Evolutionary conservation across 2,329 filamentous ascomycete genomes (phyloP), one percentile per base, ranked within the genome.

Genomic region (Aspergillus sojae): DNA sequence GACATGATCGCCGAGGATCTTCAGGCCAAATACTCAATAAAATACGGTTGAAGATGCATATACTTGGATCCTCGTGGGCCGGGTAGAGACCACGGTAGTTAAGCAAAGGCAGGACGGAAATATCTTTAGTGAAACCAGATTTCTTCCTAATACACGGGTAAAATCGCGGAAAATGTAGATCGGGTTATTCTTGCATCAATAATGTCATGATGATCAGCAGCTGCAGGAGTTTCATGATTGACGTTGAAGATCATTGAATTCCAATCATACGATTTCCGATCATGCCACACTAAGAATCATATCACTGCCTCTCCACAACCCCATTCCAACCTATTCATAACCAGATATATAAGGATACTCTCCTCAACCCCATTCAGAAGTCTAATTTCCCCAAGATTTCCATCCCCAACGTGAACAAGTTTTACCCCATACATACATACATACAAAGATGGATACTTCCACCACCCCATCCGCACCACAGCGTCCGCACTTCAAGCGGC

Each of bases 401-500:
- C 10, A 30, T 54, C 23, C 19, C 12, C 2, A 32, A 16, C 6
- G n/a, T 50, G 28, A 21, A 32, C 30, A 57, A 54, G n/a, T 50
- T 19, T 10, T 30, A 50, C 46, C 46, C 46, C 46, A 50, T 50
- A 50, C 26, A 21, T 50, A 50, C 26, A 19, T 6, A 28, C 7
- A 32, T 28, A 19, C 28, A 30, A 52, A 3, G 1, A 64, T 62
- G 54, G 53, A 60, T 23, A 56, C 65, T 7, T 62, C 55, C 16
- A 58, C 66, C n/a, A 53, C 63, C 12, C 62, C 63, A 16, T 14
- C 48, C 5, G 48, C 26, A 30, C 63, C 21, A 9, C 65, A 54
- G 26, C 65, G 65, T 4, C 61, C 67, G n/a, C 55, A 61, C 14
- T 56, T 62, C 39, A 68, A 64, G 56, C 58, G 63, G 10, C 63